Base-by-base conservation (phyloP, 352 stramenopile species). In the Hyphochytrium catenoides region DNA sequence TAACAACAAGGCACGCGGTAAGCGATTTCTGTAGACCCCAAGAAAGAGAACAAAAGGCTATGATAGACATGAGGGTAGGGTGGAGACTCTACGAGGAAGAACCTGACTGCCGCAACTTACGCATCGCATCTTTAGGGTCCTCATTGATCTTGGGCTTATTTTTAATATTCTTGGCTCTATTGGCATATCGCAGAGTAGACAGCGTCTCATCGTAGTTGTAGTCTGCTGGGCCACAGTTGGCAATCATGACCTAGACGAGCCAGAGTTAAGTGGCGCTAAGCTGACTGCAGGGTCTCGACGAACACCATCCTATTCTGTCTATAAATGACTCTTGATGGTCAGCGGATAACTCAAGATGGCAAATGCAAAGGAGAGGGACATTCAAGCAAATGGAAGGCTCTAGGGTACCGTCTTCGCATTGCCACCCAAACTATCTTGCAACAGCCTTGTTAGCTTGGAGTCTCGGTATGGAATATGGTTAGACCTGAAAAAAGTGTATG, bases 381-480 rank as follows among this genome's bases (percentile, higher is more conserved):
- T n/a, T n/a, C n/a, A n/a, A n/a, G n/a, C n/a, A n/a, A n/a, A n/a
- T n/a, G n/a, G n/a, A n/a, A n/a, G n/a, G n/a, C n/a, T n/a, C n/a
- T n/a, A n/a, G n/a, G n/a, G n/a, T n/a, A n/a, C 77, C 4, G 84
- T 95, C 54, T 94, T 89, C 0, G 84, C 89, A 45, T 96, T 96
- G 17, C 88, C 86, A 34, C 85, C 86, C 3, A 97, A 58, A 3
- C 62, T 90, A 46, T 92, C 77, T 50, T 93, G 79, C 19, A 95
- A 54, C 12, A 94, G 59, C 4, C 82, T 47, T 18, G 82, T 95
- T 4, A 95, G 57, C 51, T 94, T 95, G 9, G 58, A 85, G 52
- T 95, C 81, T 26, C 84, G 57, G 50, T 93, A 95, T 7, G 81
- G 83, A 39, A 96, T 90, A 40, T 96, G 83, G 44, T 90, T 60